Percentiles rank a stretch among this genome's conserved stretches.
phyloP scores from a whole-genome alignment of 2,329 filamentous ascomycete species.

The Lecanicillium sp. region DNA sequence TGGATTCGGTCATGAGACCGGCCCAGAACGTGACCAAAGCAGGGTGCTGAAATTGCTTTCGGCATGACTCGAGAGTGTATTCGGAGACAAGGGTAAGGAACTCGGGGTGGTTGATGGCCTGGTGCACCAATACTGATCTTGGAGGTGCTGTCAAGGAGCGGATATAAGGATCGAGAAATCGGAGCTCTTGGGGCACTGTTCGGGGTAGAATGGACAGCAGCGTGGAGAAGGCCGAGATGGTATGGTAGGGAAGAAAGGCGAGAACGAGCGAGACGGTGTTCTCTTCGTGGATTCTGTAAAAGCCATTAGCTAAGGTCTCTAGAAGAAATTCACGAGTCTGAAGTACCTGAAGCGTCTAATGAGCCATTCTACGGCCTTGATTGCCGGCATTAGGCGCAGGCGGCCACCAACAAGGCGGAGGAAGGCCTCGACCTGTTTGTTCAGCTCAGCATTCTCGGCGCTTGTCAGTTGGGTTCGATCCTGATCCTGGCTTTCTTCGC shows the following conservation, averaged over 20 bases:
- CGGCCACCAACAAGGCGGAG: conserved; percentile 71
- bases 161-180: conserved; percentile 82
- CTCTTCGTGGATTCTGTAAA: conserved; percentile 74
- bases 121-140: conserved; percentile 74
- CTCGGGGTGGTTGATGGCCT: conserved; percentile 68
- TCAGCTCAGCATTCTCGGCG: conserved; percentile 74
- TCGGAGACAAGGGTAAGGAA: conserved; percentile 73
- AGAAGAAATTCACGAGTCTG: no score
- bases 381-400: conserved; percentile 75
- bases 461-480: conserved; percentile 81
- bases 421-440: conserved; percentile 74
- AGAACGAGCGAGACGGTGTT: conserved; percentile 74
- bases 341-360: conserved; percentile 78
- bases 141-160: conserved; percentile 70
- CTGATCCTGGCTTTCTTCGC: conserved; percentile 83
- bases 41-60: conserved; percentile 66
- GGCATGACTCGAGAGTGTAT: conserved; percentile 70
- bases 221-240: conserved; percentile 75
- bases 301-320: not conserved
- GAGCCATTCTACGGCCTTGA: conserved; percentile 93
- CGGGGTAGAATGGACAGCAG: conserved; percentile 79
- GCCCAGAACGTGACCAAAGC: conserved; percentile 86
- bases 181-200: conserved; percentile 68
- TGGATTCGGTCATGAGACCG: conserved; percentile 76
- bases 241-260: conserved; percentile 90